Evolutionary conservation across 495 filamentous ascomycete genomes (phyloP), one percentile per base, ranked within the genome.

Genomic region (Aspergillus kassunensis): DNA sequence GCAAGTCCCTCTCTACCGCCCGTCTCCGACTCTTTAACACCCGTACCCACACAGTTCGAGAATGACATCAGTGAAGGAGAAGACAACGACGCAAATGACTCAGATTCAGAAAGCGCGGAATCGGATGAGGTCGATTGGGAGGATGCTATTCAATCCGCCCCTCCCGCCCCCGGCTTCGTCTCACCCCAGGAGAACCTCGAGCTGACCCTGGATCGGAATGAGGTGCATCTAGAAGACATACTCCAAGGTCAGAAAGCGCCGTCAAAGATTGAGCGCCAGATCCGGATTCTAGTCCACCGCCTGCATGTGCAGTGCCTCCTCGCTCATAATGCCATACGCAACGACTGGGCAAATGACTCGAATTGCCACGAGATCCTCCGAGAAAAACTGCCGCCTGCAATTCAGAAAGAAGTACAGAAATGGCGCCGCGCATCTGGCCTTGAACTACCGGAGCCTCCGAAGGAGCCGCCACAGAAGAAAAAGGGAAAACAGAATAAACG

Each of bases 251-350:
- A 91, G 69, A 92, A 90, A 65, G 92, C 90, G 0, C 88, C 89
- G 0, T 87, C 84, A 16, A 95, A 93, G 67, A 82, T 86, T 8
- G 87, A 97, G 60, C 81, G 90, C 52, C 78, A 80, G 53, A 89
- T 92, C 34, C 77, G 93, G 29, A 75, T 84, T 7, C 70, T 81
- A 31, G 90, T 89, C 7, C 93, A 98, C 63, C 86, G 87, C 57
- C 77, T 93, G 60, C 93, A 98, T 69, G 92, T 98, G 4, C 88
- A 92, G 62, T 80, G 85, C 51, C 69, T 98, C 39, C 79, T 98
- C 37, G 93, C 84, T 68, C 91, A 97, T 59, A 97, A 97, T 65
- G 78, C 86, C 0, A 62, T 95, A 16, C 84, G 93, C 20, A 98
- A 97, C 66, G 61, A 80, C 7, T 98, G 93, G 92, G 63, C 85